Conservation (phyloP, 2,329 filamentous ascomycete genomes). For the Aspergillus neoniger region DNA sequence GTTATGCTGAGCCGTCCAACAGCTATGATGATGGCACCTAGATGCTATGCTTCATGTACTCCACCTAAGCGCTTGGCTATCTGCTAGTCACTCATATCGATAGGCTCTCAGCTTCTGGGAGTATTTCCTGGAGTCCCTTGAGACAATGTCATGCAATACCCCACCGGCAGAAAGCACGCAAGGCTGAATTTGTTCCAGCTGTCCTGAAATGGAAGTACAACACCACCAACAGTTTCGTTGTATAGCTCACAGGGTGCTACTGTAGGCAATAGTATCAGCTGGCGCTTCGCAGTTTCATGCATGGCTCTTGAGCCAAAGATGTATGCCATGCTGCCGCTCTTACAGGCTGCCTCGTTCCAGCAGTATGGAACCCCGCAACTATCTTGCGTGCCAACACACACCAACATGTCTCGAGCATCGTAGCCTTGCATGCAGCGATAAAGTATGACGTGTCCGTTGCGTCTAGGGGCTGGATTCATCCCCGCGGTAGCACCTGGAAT, state of each 20-base stretch:
- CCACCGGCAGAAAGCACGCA: background rate
- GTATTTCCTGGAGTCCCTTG: no score
- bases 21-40: no score
- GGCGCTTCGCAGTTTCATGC: background rate
- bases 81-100: no score
- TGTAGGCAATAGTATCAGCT: background rate
- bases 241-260: background rate
- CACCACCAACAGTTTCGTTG: background rate
- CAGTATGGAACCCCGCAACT: background rate
- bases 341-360: background rate
- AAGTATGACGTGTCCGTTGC: no score
- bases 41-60: no score
- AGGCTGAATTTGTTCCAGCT: background rate
- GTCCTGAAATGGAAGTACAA: background rate
- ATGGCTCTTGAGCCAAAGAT: background rate
- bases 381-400: background rate
- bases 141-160: no score
- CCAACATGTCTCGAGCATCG: no score
- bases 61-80: no score
- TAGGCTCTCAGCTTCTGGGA: no score
- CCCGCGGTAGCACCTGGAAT: fast-evolving
- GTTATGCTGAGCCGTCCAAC: no score
- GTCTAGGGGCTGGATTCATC: no score
- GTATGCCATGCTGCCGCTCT: background rate
- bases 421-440: no score